Conservation (phyloP, 2,329 filamentous ascomycete species). For the Elsinoe arachidis region DNA sequence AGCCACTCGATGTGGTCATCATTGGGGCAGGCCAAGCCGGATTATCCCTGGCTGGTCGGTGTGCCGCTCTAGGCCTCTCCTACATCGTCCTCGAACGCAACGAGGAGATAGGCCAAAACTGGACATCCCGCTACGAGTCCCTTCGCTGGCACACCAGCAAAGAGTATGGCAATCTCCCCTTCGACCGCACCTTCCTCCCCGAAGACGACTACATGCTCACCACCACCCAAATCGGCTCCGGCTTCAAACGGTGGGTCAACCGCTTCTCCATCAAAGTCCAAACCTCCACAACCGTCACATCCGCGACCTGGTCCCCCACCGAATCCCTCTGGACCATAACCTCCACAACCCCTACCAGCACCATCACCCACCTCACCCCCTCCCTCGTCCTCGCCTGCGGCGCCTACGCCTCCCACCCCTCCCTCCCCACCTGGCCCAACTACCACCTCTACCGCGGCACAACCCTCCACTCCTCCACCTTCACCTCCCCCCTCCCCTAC, state of each 20-base stretch:
- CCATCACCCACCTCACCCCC: slow-evolving; percentile 14
- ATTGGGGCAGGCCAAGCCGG: slow-evolving; percentile 39
- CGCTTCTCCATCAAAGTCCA: slow-evolving; percentile 33
- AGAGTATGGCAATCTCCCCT: slow-evolving; percentile 34
- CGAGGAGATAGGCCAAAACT: slow-evolving; percentile 37
- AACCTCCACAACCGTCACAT: slow-evolving; percentile 30
- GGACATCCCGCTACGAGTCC: slow-evolving; percentile 39
- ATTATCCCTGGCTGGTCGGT: slow-evolving; percentile 35
- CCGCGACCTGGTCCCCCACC: slow-evolving; percentile 31
- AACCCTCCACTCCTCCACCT: slow-evolving; percentile 29
- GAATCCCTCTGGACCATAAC: slow-evolving; percentile 30
- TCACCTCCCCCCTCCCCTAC: slow-evolving; percentile 27
- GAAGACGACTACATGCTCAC: slow-evolving; percentile 22
- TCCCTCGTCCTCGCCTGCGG: slow-evolving; percentile 30
- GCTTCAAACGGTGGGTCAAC: slow-evolving; percentile 31
- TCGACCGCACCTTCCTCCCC: slow-evolving; percentile 27
- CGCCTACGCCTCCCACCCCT: slow-evolving; percentile 22
- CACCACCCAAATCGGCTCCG: slow-evolving; percentile 30
- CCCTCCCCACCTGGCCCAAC: slow-evolving; percentile 20
- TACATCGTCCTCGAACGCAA: slow-evolving; percentile 40
- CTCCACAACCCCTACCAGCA: neutral
- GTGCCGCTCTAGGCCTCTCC: slow-evolving; percentile 35
- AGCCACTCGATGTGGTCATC: slow-evolving; percentile 26
- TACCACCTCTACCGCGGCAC: slow-evolving; percentile 30
- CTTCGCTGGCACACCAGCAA: slow-evolving; percentile 34